Evolutionary conservation across 345 rosid genomes (phyloP).

Genomic region (Firmiana major): DNA sequence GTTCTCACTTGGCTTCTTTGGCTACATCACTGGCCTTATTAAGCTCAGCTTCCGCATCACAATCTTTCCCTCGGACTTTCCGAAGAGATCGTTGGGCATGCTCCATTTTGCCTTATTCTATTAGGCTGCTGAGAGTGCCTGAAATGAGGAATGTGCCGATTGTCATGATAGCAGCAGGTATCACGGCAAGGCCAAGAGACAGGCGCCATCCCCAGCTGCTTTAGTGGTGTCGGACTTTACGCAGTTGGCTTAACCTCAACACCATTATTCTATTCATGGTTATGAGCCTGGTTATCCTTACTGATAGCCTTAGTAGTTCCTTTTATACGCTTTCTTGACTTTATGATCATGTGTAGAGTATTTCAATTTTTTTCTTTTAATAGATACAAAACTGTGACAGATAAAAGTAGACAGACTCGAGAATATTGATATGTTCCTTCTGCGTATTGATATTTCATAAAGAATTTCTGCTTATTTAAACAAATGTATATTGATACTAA

Average conservation of each 20-base stretch:
- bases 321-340: too few relatives aligned
- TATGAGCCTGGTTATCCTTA: too few relatives aligned
- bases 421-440: too few relatives aligned
- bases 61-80: constrained; percentile 41
- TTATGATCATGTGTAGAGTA: too few relatives aligned
- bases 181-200: constrained; percentile 67
- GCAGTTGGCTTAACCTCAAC: constrained; percentile 55
- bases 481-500: too few relatives aligned
- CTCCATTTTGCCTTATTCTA: constrained; percentile 55
- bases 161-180: constrained; percentile 75
- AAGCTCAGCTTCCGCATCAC: constrained; percentile 52
- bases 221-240: constrained; percentile 57
- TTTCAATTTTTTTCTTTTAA: too few relatives aligned
- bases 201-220: constrained; percentile 71
- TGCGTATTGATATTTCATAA: too few relatives aligned
- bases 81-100: constrained; percentile 48
- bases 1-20: constrained; percentile 40
- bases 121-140: constrained; percentile 71
- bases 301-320: too few relatives aligned
- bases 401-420: too few relatives aligned
- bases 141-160: constrained; percentile 59
- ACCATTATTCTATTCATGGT: too few relatives aligned
- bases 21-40: constrained; percentile 45
- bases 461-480: too few relatives aligned
- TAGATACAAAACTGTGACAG: too few relatives aligned